Conservation (phyloP, 495 filamentous ascomycete species). For the Baudoinia panamericana region DNA sequence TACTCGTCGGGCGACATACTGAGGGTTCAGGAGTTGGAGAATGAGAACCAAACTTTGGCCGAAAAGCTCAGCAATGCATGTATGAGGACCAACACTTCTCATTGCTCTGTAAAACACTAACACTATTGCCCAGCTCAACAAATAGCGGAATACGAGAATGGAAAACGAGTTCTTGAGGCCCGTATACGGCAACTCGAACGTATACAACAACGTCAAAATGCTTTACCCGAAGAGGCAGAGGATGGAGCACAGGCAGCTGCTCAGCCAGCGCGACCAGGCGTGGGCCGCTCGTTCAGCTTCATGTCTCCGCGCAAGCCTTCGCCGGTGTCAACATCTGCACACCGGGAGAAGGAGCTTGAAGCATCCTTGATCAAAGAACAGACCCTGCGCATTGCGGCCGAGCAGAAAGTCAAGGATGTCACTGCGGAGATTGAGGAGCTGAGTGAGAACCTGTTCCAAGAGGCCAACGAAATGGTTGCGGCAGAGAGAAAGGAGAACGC, state of each 20-base stretch:
- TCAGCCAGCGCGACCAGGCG: conserved; percentile 4
- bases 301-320: conserved; percentile 9
- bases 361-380: conserved; percentile 61
- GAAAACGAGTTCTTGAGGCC: conserved; percentile 53
- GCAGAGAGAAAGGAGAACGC: conserved; percentile 69
- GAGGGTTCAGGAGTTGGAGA: conserved; percentile 67
- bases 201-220: conserved; percentile 10
- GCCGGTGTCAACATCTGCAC: conserved; percentile 8
- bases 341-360: conserved; percentile 45
- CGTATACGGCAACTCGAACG: conserved; percentile 12
- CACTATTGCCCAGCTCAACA: conserved; percentile 29
- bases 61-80: conserved; percentile 65
- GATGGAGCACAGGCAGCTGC: conserved; percentile 7
- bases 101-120: too few species aligned
- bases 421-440: conserved; percentile 80
- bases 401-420: conserved; percentile 56
- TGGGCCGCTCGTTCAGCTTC: conserved; percentile 15
- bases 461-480: conserved; percentile 97
- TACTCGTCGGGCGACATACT: conserved; percentile 9
- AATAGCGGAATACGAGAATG: conserved; percentile 87
- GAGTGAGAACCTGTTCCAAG: conserved; percentile 70
- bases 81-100: too few species aligned
- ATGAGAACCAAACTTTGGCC: conserved; percentile 60
- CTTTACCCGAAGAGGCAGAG: neutral
- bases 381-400: conserved; percentile 56